Evolutionary conservation across 2,329 filamentous ascomycete genomes (phyloP), one percentile per base, ranked within the genome.

Genomic region (Phialocephala sp.): DNA sequence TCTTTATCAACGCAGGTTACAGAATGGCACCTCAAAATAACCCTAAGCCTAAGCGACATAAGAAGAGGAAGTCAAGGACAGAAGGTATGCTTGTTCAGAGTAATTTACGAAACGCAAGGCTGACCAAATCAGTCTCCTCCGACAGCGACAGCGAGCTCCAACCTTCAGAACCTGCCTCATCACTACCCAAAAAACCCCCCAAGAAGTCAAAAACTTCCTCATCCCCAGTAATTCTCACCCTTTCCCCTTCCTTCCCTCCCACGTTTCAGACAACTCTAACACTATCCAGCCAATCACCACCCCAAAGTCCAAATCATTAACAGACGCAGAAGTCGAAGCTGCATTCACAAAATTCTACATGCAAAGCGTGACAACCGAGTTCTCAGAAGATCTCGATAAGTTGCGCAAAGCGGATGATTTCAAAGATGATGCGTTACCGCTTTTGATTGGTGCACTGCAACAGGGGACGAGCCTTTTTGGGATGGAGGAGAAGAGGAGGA

Each of bases 301-400:
- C 3, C 3, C 27, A 32, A 32, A 32, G 27, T 32, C 50, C 18
- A 62, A 66, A 50, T 11, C 20, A 24, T 8, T 57, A 18, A 66
- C 15, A 15, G 64, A 71, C 22, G 58, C 67, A 24, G 69, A 74
- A 54, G 62, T 74, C 27, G 61, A 68, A 11, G 63, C 67, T 22
- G 69, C 67, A 4, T 92, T 92, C 77, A 81, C 84, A 9, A 80
- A 87, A 11, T 89, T 87, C 76, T 93, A 93, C 76, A 84, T 93
- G 56, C 87, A 90, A 72, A 87, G 86, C 66, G 81, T 88, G 6
- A 91, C 91, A 0, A 80, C 83, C 59, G 91, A 93, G 75, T 87
- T 94, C 63, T 87, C 88, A 14, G 89, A 92, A 70, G 91, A 93
- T 75, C 82, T 94, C 43, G 88, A 92, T 79, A 87, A 87, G 76